Conservation (phyloP, 2,329 filamentous ascomycete species). For the Penicillium vulpinum region DNA sequence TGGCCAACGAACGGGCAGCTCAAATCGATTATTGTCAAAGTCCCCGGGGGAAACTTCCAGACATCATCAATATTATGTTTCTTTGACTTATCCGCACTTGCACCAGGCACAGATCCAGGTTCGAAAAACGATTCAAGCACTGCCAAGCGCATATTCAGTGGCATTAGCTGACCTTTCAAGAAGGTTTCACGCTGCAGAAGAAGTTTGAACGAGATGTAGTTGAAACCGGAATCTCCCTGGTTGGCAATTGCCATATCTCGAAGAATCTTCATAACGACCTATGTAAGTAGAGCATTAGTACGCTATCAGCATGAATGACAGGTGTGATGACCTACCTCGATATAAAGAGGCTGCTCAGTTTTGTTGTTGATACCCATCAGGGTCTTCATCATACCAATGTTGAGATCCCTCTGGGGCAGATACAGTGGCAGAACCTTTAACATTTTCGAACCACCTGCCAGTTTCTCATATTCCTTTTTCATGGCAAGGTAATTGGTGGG, state of each 20-base stretch:
- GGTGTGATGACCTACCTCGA: slow-evolving; percentile 36
- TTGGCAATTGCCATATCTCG: slow-evolving; percentile 51
- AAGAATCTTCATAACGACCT: slow-evolving; percentile 51
- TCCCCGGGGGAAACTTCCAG: slow-evolving; percentile 25
- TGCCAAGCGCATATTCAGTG: slow-evolving; percentile 61
- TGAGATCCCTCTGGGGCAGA: slow-evolving; percentile 52
- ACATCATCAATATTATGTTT: slow-evolving; percentile 11
- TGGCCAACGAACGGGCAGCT: slow-evolving; percentile 70
- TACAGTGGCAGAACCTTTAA: slow-evolving; percentile 47
- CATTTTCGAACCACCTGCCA: slow-evolving; percentile 34
- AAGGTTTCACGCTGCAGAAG: slow-evolving; percentile 44
- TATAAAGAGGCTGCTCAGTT: slow-evolving; percentile 52
- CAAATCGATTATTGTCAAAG: slow-evolving; percentile 66
- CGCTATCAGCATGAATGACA: background rate
- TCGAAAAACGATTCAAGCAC: slow-evolving; percentile 66
- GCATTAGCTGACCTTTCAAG: slow-evolving; percentile 51
- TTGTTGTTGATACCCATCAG: slow-evolving; percentile 54
- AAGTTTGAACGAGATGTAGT: slow-evolving; percentile 49
- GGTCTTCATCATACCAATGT: slow-evolving; percentile 54
- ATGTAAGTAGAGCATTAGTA: slow-evolving; percentile 5
- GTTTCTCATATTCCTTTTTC: slow-evolving; percentile 42
- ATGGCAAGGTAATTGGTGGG: slow-evolving; percentile 50
- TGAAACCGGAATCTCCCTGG: slow-evolving; percentile 38
- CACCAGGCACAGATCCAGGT: background rate
- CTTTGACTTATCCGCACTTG: background rate